Evolutionary conservation across 805 yeast species (phyloP).

Genomic region (Candida verbasci): DNA sequence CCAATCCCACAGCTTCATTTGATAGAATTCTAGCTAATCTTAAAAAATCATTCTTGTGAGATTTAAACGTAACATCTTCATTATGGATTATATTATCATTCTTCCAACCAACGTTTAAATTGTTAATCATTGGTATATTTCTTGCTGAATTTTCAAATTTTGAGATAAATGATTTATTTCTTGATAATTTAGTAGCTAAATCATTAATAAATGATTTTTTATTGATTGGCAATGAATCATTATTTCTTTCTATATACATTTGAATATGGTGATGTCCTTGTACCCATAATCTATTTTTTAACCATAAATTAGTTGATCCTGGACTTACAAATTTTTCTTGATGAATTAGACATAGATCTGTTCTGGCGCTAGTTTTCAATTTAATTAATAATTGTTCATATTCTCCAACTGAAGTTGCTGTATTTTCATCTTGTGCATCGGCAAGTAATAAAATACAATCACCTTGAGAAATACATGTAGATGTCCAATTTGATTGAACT

Average conservation of each 20-base stretch:
- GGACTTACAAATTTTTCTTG: slow-evolving; percentile 78
- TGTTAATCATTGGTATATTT: slow-evolving; percentile 21
- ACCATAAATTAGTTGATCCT: slow-evolving; percentile 82
- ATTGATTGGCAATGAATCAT: slow-evolving; percentile 11
- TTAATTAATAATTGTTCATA: slow-evolving; percentile 74
- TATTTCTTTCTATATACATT: slow-evolving; percentile 39
- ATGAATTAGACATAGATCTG: slow-evolving; percentile 81
- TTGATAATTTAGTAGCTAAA: slow-evolving; percentile 31
- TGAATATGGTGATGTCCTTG: slow-evolving; percentile 91
- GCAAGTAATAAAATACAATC: slow-evolving; percentile 90
- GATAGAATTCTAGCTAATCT: slow-evolving; percentile 85
- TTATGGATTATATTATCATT: slow-evolving; percentile 10
- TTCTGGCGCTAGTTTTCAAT: slow-evolving; percentile 77
- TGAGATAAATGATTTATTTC: slow-evolving; percentile 28
- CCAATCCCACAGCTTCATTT: slow-evolving; percentile 91
- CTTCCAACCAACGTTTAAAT: slow-evolving; percentile 15
- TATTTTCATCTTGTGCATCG: slow-evolving; percentile 61
- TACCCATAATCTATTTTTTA: slow-evolving; percentile 84
- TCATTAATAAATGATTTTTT: slow-evolving; percentile 23
- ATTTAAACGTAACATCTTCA: slow-evolving; percentile 20
- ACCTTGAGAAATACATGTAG: slow-evolving; percentile 89
- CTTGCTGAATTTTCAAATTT: slow-evolving; percentile 27
- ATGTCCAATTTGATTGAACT: slow-evolving; percentile 82
- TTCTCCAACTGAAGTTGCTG: slow-evolving; percentile 71
- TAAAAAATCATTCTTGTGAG: slow-evolving; percentile 83